These are phyloP conservation scores for Multifurca ochricompacta DNA, from an alignment of 768 basidiomycete species.

Conservation along the genomic window DNA sequence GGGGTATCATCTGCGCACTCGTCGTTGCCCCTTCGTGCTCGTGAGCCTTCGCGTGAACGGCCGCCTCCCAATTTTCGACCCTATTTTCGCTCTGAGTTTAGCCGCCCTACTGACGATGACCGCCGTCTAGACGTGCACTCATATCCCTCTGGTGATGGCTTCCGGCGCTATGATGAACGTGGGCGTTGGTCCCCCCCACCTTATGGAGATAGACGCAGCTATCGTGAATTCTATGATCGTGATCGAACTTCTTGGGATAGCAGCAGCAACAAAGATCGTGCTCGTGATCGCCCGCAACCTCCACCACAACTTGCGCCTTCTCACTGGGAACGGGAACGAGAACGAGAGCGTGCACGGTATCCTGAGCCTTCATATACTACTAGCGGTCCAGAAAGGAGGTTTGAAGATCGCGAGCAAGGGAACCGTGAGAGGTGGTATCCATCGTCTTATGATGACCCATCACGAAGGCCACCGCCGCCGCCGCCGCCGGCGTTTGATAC, in stretches of 20 bases:
- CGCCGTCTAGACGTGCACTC: constrained; percentile 10
- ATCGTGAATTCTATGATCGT: constrained; percentile 17
- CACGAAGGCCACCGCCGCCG: not conserved
- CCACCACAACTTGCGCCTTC: not conserved
- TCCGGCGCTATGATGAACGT: constrained; percentile 10
- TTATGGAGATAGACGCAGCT: constrained; percentile 4
- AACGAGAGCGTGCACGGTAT: constrained; percentile 9
- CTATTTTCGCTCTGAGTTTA: constrained; percentile 19
- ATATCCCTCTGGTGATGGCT: not conserved
- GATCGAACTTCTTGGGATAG: constrained; percentile 10
- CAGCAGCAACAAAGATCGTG: constrained; percentile 1
- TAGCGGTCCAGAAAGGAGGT: constrained; percentile 1
- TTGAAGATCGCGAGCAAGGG: constrained; percentile 11
- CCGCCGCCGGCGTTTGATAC: not conserved
- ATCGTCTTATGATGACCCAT: not conserved
- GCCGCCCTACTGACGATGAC: constrained; percentile 17
- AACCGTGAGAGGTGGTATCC: constrained; percentile 13
- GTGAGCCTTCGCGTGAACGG: constrained; percentile 17
- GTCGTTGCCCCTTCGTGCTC: constrained; percentile 4
- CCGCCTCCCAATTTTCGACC: constrained; percentile 4
- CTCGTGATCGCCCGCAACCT: constrained; percentile 3
- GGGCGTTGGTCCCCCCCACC: constrained; percentile 10
- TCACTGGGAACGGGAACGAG: constrained; percentile 7
- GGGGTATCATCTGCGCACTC: constrained; percentile 3
- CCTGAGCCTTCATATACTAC: constrained; percentile 1